A percentile compares a stretch with the other conserved stretches of the same genome.
Evolutionary conservation across 768 basidiomycete genomes (phyloP).

Genomic region (Rhodosporidiobolus sp.): DNA sequence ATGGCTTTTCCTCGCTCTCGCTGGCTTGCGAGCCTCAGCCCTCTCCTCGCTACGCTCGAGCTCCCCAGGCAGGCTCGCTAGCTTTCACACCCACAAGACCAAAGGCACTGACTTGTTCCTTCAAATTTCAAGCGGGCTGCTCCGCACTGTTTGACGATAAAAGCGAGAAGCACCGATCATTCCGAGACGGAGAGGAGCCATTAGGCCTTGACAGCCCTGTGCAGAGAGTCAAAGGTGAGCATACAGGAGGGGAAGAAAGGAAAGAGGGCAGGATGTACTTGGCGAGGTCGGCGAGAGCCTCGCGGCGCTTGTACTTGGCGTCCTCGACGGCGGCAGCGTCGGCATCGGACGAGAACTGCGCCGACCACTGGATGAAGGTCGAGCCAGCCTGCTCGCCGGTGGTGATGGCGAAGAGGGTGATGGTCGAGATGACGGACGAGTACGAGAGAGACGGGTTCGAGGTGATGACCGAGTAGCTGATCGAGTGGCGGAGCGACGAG

Average conservation of each 20-base stretch:
- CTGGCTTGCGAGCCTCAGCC: too few relatives aligned
- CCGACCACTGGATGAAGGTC: conserved; percentile 45
- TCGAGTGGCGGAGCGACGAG: conserved; percentile 44
- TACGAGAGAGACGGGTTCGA: conserved; percentile 45
- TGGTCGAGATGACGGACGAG: conserved; percentile 47
- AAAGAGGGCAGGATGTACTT: too few relatives aligned
- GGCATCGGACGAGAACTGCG: conserved; percentile 44
- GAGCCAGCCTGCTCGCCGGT: conserved; percentile 39
- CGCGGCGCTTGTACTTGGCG: conserved; percentile 46
- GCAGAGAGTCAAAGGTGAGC: neutral
- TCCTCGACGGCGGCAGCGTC: conserved; percentile 44
- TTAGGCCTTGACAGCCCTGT: conserved; percentile 12
- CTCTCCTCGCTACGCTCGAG: too few relatives aligned
- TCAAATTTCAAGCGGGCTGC: neutral
- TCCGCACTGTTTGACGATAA: too few relatives aligned
- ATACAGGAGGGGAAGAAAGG: neutral
- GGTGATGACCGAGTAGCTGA: conserved; percentile 45
- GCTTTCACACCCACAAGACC: too few relatives aligned
- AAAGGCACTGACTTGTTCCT: neutral
- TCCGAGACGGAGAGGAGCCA: too few relatives aligned
- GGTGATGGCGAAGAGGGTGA: conserved; percentile 46
- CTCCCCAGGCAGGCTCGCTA: too few relatives aligned
- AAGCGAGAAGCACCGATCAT: too few relatives aligned
- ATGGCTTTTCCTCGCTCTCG: too few relatives aligned
- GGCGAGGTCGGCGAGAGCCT: conserved; percentile 46